Evolutionary conservation across 2,329 filamentous ascomycete species (phyloP).

Genomic region (Trichothecium sympodiale): DNA sequence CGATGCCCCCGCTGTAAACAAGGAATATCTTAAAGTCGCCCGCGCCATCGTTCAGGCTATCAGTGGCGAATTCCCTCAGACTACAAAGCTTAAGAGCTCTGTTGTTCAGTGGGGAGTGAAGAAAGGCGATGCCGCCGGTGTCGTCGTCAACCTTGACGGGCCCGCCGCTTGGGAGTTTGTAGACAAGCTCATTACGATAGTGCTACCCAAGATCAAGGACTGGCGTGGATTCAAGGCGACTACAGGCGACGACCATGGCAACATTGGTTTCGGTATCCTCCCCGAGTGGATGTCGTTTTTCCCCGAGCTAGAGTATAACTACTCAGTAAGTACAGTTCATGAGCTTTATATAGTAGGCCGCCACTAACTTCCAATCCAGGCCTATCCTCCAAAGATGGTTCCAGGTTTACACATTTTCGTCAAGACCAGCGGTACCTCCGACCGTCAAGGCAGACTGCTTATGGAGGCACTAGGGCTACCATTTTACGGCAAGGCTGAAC

Average conservation of each 20-base stretch:
- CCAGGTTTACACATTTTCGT: conserved; percentile 76
- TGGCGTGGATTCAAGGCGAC: conserved; percentile 58
- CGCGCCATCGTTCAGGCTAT: conserved; percentile 80
- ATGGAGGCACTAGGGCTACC: conserved; percentile 41
- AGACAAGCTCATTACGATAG: conserved; percentile 79
- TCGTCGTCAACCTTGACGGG: conserved; percentile 67
- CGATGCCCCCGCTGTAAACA: conserved; percentile 52
- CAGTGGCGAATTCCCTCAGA: conserved; percentile 60
- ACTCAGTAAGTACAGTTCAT: conserved; percentile 56
- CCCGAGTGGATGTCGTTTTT: conserved; percentile 71
- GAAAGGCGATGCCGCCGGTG: conserved; percentile 59
- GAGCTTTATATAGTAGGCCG: background rate
- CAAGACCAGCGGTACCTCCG: conserved; percentile 74
- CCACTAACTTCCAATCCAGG: conserved; percentile 23
- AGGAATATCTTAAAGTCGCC: conserved; percentile 67
- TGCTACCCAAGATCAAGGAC: conserved; percentile 92
- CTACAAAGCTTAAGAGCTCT: conserved; percentile 58
- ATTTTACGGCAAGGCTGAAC: conserved; percentile 63
- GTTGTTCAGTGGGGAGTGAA: conserved; percentile 68
- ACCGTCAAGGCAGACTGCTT: conserved; percentile 73
- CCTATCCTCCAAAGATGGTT: conserved; percentile 60
- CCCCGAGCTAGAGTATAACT: conserved; percentile 91
- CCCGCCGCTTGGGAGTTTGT: conserved; percentile 84
- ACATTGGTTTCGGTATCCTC: conserved; percentile 72
- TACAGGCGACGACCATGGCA: conserved; percentile 80